Base-by-base conservation (phyloP, 164 flowering plant genomes). In the Umbellularia californica region DNA sequence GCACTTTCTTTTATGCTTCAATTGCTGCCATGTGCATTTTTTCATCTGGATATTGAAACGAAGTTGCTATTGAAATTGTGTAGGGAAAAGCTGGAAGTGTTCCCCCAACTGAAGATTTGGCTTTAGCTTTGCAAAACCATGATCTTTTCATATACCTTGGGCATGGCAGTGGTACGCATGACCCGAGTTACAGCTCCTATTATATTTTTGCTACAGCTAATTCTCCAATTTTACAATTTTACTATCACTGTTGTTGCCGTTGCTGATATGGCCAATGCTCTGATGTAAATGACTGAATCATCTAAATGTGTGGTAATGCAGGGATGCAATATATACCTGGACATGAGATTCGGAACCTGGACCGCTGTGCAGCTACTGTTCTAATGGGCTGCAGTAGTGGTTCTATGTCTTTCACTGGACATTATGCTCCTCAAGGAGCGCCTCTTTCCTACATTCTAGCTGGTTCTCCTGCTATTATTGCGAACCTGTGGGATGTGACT, bases 381-480 rank as follows among this genome's bases (percentile, higher is more conserved):
- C 88, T 94, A 19, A 90, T 96, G 93, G 99, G 99, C 14, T 96
- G 99, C 87, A 92, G 98, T 73, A 96, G 99, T 73, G 99, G 99
- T 58, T 81, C 90, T 62, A 74, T 96, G 55, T 77, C 77, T 10
- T 71, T 90, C 24, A 81, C 80, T 69, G 99, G 98, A 2, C 69
- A 75, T 52, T 96, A 94, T 65, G 69, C 83, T 68, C 99, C 98
- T 20, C 85, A 85, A 62, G 98, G 99, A 52, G 87, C 85, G 25
- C 87, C 92, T 19, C 81, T 92, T 5, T 88, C 87, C 66, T 96
- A 92, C 79, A 79, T 96, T 15, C 68, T 83, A 50, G 99, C 93
- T n/a, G 97, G 99, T 65, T 94, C 97, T 62, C 99, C 99, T 68
- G 86, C 83, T 50, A 89, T 90, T 15, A 81, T 96, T 10, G 93